Evolutionary conservation across 345 rosid species (phyloP).

Genomic region (Hypericum androsaemum): DNA sequence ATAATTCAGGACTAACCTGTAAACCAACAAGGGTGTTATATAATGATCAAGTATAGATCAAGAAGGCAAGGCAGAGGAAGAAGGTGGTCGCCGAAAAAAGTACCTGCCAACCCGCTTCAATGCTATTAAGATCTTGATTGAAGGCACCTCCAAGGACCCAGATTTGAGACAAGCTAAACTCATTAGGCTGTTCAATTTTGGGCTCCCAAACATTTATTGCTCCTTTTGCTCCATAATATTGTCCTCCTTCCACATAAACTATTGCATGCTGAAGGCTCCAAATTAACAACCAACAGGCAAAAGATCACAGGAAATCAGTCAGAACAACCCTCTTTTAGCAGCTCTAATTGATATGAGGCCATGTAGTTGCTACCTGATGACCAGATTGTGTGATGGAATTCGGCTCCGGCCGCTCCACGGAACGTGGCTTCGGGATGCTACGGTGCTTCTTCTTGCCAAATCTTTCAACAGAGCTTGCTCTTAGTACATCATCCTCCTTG

Average conservation of each 20-base stretch:
- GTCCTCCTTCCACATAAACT: conserved; percentile 92
- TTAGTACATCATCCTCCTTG: conserved; percentile 68
- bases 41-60: conserved; percentile 9
- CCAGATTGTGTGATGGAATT: conserved; percentile 73
- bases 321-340: neutral
- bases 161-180: conserved; percentile 94
- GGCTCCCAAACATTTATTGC: conserved; percentile 99
- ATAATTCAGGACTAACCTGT: conserved; percentile 97
- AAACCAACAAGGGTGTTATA: conserved; percentile 6
- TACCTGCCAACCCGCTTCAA: conserved; percentile 99
- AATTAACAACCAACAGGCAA: conserved; percentile 11
- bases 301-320: conserved; percentile 11
- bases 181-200: conserved; percentile 82
- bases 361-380: conserved; percentile 53
- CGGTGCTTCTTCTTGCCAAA: conserved; percentile 84
- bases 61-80: neutral
- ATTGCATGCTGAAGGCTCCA: conserved; percentile 71
- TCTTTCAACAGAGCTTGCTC: conserved; percentile 91
- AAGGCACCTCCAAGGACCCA: conserved; percentile 97
- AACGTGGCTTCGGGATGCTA: conserved; percentile 68
- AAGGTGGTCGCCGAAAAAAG: neutral
- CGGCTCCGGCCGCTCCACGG: conserved; percentile 47
- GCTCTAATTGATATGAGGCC: neutral
- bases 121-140: conserved; percentile 95
- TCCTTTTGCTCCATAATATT: conserved; percentile 87